Percentiles rank a stretch among this genome's conserved stretches.
phyloP scores from a whole-genome alignment of 805 yeast species.

The Nakazawaea pomicola region DNA sequence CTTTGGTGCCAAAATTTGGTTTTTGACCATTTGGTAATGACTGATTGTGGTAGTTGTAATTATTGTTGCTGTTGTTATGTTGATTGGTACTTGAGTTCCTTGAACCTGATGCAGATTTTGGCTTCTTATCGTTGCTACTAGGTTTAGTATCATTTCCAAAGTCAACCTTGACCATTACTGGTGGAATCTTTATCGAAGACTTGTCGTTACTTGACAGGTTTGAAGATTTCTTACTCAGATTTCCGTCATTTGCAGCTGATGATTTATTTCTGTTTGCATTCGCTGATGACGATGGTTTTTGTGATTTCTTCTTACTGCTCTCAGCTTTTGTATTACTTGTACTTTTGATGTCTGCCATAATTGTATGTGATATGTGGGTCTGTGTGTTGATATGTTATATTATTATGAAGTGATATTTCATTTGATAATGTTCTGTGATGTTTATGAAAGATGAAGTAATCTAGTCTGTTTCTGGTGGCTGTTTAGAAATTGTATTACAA shows the following conservation, averaged over 20 bases:
- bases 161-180: conserved; percentile 10
- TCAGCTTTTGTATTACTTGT: no score
- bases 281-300: no score
- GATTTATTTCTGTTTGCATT: neutral
- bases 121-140: neutral
- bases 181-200: conserved; percentile 11
- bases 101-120: conserved; percentile 1
- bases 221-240: no score
- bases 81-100: neutral
- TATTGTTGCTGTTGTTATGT: neutral
- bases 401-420: neutral
- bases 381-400: neutral
- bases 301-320: no score
- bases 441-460: no score
- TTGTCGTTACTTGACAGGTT: neutral
- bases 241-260: no score
- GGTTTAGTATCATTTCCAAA: conserved; percentile 7
- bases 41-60: conserved; percentile 1
- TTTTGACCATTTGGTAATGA: conserved; percentile 10
- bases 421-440: no score
- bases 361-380: neutral
- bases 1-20: conserved; percentile 13
- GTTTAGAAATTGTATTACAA: no score
- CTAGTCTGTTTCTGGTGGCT: no score
- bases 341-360: no score